These are phyloP conservation scores for Leishmania martiniquensis DNA, from an alignment of 208 protist genomes.

Conservation along the genomic window DNA sequence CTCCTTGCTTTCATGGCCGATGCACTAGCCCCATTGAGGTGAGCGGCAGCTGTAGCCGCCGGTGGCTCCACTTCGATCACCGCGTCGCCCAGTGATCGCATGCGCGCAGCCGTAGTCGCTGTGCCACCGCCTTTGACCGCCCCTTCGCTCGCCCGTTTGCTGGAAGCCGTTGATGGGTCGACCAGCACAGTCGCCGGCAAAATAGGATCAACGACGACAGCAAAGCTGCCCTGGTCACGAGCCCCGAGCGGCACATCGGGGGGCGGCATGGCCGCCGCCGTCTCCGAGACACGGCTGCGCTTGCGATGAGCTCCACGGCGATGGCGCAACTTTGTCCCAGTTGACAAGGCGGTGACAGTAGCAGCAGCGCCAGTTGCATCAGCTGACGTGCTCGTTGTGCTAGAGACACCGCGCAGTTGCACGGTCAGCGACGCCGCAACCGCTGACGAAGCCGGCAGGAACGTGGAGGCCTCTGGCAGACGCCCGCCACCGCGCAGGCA, in stretches of 20 bases:
- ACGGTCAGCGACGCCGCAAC: background rate
- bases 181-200: background rate
- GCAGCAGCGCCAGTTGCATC: constrained; percentile 3
- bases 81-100: background rate
- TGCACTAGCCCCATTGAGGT: background rate
- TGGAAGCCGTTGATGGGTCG: background rate
- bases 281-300: constrained; percentile 12
- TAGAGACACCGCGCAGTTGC: constrained; percentile 7
- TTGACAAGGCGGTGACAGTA: constrained; percentile 5
- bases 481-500: background rate
- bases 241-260: background rate
- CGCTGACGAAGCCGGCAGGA: background rate
- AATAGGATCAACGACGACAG: background rate
- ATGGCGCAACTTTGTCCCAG: constrained; percentile 11
- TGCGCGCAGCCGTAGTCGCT: background rate
- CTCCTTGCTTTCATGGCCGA: background rate
- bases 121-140: background rate
- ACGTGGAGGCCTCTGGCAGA: background rate
- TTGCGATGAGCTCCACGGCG: constrained; percentile 29
- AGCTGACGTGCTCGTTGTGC: constrained; percentile 12
- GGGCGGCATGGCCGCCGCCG: background rate
- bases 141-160: background rate
- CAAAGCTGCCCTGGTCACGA: background rate
- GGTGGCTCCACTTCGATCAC: background rate
- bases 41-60: background rate